Conservation (phyloP, 345 rosid genomes). For the Raphanus raphanistrum region DNA sequence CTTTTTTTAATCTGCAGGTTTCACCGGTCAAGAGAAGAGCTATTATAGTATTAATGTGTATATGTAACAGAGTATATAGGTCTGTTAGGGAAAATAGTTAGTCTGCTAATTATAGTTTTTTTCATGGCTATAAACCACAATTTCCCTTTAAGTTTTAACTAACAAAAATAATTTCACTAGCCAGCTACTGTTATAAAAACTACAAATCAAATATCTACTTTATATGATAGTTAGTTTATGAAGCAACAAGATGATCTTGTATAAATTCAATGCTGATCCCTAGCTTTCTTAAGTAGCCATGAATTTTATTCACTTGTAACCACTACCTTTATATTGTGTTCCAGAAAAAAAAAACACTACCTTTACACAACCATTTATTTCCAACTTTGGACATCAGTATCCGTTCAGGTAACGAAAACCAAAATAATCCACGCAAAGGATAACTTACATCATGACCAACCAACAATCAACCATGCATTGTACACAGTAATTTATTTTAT, state of each 20-base stretch:
- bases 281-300: background rate
- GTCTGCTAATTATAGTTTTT: too few relatives aligned
- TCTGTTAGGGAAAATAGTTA: too few relatives aligned
- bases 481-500: background rate
- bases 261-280: background rate
- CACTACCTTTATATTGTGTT: too few relatives aligned
- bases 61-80: too few relatives aligned
- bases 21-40: too few relatives aligned
- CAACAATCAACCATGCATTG: background rate
- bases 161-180: too few relatives aligned
- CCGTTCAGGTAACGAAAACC: background rate
- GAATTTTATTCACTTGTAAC: background rate
- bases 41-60: too few relatives aligned
- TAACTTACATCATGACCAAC: background rate
- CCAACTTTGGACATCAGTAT: background rate
- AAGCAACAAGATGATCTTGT: background rate
- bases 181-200: too few relatives aligned
- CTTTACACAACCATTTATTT: background rate
- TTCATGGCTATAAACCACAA: too few relatives aligned
- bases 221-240: background rate
- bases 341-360: too few relatives aligned
- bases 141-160: too few relatives aligned
- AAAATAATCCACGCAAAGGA: background rate
- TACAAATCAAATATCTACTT: background rate
- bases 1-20: too few relatives aligned